A percentile compares a stretch with the other conserved stretches of the same genome.
These are phyloP conservation scores for Tolypocladium guangdongense DNA, from an alignment of 2,329 filamentous ascomycete genomes.

Conservation along the genomic window DNA sequence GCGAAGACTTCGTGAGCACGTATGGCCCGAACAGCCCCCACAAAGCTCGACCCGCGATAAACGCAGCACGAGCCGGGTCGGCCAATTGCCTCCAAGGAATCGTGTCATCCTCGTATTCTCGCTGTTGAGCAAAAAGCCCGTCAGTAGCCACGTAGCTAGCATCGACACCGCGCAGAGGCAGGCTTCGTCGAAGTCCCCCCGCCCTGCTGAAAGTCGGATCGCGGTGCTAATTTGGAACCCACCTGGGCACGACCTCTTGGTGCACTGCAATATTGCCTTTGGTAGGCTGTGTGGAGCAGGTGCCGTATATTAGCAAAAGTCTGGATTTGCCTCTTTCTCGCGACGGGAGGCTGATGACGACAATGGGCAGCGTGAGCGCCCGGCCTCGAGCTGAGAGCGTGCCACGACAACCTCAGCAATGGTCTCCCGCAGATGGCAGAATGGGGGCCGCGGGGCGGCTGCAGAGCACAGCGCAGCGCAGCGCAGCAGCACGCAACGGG, in stretches of 20 bases:
- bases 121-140: not conserved
- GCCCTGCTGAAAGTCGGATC: not conserved
- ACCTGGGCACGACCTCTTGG: no score
- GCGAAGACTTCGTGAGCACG: not conserved
- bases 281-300: not conserved
- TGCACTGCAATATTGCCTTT: not conserved
- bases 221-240: not conserved
- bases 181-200: not conserved
- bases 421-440: not conserved
- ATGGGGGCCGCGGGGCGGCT: no score
- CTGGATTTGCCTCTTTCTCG: not conserved
- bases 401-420: not conserved
- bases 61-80: not conserved
- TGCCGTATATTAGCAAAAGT: not conserved
- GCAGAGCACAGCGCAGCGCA: not conserved
- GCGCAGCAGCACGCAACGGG: not conserved
- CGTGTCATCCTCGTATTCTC: not conserved
- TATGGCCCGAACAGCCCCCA: not conserved
- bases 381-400: not conserved
- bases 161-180: not conserved
- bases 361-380: not conserved
- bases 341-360: not conserved
- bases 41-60: no score
- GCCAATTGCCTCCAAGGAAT: not conserved
- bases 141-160: not conserved